phyloP scores from a whole-genome alignment of 1,139 yeast species.

The Yamadazyma aaseri region DNA sequence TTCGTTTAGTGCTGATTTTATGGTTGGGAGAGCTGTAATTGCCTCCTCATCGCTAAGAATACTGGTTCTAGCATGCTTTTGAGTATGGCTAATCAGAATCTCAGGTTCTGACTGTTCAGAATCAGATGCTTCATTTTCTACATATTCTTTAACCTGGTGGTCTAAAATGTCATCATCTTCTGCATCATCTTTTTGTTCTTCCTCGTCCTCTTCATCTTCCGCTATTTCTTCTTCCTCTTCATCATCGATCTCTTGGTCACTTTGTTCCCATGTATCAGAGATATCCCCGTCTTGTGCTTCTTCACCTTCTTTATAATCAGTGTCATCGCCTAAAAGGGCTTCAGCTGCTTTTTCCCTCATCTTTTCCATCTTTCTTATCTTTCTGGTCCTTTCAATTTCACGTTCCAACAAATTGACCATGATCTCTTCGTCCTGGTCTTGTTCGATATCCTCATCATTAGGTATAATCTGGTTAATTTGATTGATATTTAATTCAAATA shows the following conservation, averaged over 20 bases:
- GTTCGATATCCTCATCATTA: slow-evolving; percentile 27
- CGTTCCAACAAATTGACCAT: slow-evolving; percentile 57
- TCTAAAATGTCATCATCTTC: slow-evolving; percentile 8
- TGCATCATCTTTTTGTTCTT: slow-evolving; percentile 14
- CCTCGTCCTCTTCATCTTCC: slow-evolving; percentile 17
- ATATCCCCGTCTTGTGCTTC: slow-evolving; percentile 16
- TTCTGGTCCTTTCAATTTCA: slow-evolving; percentile 56
- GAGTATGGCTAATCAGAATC: slow-evolving; percentile 7
- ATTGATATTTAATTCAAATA: slow-evolving; percentile 34
- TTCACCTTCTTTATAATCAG: slow-evolving; percentile 15
- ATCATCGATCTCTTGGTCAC: slow-evolving; percentile 11
- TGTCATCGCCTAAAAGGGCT: slow-evolving; percentile 24
- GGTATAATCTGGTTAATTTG: slow-evolving; percentile 38
- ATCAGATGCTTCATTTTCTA: slow-evolving; percentile 17
- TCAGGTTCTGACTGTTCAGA: slow-evolving; percentile 13
- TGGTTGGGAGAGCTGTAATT: background rate
- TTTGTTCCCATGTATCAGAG: slow-evolving; percentile 20
- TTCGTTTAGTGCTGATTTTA: background rate
- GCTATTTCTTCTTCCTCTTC: slow-evolving; percentile 18
- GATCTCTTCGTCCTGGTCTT: slow-evolving; percentile 42
- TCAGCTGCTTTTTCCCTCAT: slow-evolving; percentile 36
- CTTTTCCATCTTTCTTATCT: slow-evolving; percentile 50
- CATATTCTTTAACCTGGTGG: slow-evolving; percentile 4
- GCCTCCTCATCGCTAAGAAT: slow-evolving; percentile 1
- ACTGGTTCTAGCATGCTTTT: background rate